Base-by-base conservation (phyloP, 345 rosid species). In the Salix brachista region DNA sequence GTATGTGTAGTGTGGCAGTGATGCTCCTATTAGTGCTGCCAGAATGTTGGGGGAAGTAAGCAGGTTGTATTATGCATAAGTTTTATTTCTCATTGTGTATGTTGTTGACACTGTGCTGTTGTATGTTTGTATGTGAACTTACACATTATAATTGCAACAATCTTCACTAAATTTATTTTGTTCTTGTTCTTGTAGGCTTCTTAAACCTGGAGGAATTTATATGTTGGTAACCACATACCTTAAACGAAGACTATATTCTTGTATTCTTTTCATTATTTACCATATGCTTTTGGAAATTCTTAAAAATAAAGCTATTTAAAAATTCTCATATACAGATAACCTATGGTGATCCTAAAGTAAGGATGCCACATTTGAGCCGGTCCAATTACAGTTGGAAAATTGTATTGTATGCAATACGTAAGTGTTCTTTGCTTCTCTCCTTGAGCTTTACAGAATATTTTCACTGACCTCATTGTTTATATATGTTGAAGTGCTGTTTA, bases 31-130 rank as follows among this genome's bases (percentile, higher is more conserved):
- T 62, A 90, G 94, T 90, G 90, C 97, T 83, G 8, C 91, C 74
- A 89, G 41, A 84, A 96, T 91, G 97, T 86, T 96, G 78, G 92
- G 94, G 76, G 98, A 96, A 91, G 94, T 96, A 84, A 96, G 91
- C 97, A 93, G 98, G 98, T 96, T 80, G 76, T 77, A 39, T 52
- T 17, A 54, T 73, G 70, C 54, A 28, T 28, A 37, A 21, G 25
- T 72, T 60, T 21, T 50, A 56, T 68, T 46, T 48, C 64, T 70
- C 60, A 52, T 82, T 69, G 21, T 75, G 69, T 19, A 64, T 73
- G 36, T 11, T 42, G 21, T 78, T 65, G 26, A 69, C 18, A 62
- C 72, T 42, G 52, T 61, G 17, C 6, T 50, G 26, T 39, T 48
- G 18, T 65, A 0, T 50, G 14, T 56, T 21, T 67, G 8, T 10